Evolutionary conservation across 2,329 filamentous ascomycete genomes (phyloP), one percentile per base, ranked within the genome.

Genomic region (Aspergillus sclerotialis): DNA sequence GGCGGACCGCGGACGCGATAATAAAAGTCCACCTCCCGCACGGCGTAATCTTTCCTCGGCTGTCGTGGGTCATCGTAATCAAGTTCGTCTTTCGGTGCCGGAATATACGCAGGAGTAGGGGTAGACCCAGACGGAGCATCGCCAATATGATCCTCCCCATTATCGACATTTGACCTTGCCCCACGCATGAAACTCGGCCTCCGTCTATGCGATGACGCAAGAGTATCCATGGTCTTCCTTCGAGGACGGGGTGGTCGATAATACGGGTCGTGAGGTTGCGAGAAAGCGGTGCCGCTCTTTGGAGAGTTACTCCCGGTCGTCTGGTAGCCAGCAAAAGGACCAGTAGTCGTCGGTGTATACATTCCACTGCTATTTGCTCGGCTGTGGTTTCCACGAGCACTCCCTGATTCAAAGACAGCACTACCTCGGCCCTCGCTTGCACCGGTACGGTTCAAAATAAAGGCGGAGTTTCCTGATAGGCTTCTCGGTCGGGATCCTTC

Each of bases 21-120:
- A 63, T 96, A 96, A 52, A 94, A 94, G 58, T 98, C 92, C 0
- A 93, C 87, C 60, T 98, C 92, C 36, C 92, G 82, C 1, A 90
- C 92, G 2, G 89, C 82, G 55, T 96, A 96, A 54, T 98, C 90
- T 1, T 84, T 81, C 30, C 78, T 73, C 77, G 80, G 37, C 63
- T 67, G 44, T 48, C 58, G 43, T 43, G 61, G 58, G 32, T 73
- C 67, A 12, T 70, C 66, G 6, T 71, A 60, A 28, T 73, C 70
- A n/a, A 72, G 66, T 38, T 79, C 73, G 10, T 74, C 73, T 39
- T 62, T 63, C n/a, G 64, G 57, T 7, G 65, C 64, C 13, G 70
- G 67, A 18, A 77, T 54, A 48, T 76, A 75, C 5, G 73, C 73
- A 21, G 73, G 66, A 7, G 64, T 53, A n/a, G 71, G 70, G 2